Evolutionary conservation across 805 yeast genomes (phyloP), one percentile per base, ranked within the genome.

Genomic region (Yarrowia sp.): DNA sequence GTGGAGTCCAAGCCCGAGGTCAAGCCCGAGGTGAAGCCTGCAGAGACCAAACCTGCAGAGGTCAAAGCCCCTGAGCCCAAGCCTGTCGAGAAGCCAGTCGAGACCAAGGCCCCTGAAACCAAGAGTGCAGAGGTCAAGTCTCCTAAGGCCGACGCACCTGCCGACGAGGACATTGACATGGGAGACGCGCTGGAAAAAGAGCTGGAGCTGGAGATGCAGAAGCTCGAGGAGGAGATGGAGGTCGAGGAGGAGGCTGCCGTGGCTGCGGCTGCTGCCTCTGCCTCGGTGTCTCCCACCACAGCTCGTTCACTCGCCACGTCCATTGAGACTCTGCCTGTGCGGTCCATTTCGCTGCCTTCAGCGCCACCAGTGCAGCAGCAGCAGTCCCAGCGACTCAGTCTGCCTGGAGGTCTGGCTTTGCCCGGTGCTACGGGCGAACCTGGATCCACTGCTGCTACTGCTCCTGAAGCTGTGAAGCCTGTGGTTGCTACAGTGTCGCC

Each of bases 191-290:
- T 41, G 13, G 55, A 62, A 29, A 59, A 22, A 3, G 63, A 56
- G 25, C 36, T 32, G 4, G 58, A 51, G 24, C 42, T 33, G n/a
- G 58, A 51, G n/a, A 51, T 51, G 58, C 58, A 51, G 18, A 51
- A 33, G 31, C 36, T 35, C 16, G 64, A 58, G 63, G 60, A 49
- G 25, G 63, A 56, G 33, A 35, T 61, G 62, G 53, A 39, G 32
- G 65, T 19, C 32, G 60, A 55, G 21, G 63, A 29, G 39, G 61
- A 32, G 18, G 35, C 46, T 6, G 61, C 46, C 21, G 33, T 25
- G 19, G 27, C 35, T 25, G 46, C 46, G 12, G 60, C 35, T 18
- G 25, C 46, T 3, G 46, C 60, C 13, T 19, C 22, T 4, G 60
- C 29, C 4, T 32, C 46, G 2, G 60, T 19, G 1, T 35, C 60